Evolutionary conservation across 331 rosid genomes (phyloP).

Genomic region (Rosa hybrid): DNA sequence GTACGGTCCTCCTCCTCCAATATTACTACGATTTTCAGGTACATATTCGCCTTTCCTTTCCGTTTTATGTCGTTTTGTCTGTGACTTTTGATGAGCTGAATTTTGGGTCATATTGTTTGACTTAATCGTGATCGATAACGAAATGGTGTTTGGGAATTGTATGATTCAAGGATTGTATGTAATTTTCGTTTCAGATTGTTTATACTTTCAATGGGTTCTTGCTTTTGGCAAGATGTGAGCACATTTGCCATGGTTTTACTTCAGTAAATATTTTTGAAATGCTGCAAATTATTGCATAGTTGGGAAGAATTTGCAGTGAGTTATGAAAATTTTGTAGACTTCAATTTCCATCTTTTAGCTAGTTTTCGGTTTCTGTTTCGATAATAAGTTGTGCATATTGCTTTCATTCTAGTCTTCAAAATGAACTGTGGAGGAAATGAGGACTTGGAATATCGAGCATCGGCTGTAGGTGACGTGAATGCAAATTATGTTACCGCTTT

Average conservation of each 20-base stretch:
- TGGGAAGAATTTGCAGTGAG: not conserved
- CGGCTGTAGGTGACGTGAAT: not conserved
- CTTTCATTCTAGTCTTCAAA: not conserved
- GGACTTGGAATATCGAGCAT: not conserved
- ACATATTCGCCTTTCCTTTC: too few relatives aligned
- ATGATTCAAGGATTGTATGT: too few relatives aligned
- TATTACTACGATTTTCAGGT: not conserved
- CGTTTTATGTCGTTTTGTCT: too few relatives aligned
- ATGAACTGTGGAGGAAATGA: slow-evolving; percentile 2
- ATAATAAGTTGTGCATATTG: not conserved
- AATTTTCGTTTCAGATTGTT: not conserved
- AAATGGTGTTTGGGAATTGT: not conserved
- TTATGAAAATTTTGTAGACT: not conserved
- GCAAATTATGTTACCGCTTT: not conserved
- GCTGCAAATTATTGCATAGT: not conserved
- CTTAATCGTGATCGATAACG: not conserved
- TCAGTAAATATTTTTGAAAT: not conserved
- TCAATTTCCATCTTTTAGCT: not conserved
- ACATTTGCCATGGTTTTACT: not conserved
- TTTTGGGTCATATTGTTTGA: not conserved
- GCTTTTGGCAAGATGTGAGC: not conserved
- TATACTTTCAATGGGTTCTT: not conserved
- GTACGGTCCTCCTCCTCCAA: not conserved
- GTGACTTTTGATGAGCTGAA: not conserved
- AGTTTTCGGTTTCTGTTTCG: not conserved